These are phyloP conservation scores for Microcyclospora pomicola DNA, from an alignment of 2,329 filamentous ascomycete genomes.

Conservation along the genomic window DNA sequence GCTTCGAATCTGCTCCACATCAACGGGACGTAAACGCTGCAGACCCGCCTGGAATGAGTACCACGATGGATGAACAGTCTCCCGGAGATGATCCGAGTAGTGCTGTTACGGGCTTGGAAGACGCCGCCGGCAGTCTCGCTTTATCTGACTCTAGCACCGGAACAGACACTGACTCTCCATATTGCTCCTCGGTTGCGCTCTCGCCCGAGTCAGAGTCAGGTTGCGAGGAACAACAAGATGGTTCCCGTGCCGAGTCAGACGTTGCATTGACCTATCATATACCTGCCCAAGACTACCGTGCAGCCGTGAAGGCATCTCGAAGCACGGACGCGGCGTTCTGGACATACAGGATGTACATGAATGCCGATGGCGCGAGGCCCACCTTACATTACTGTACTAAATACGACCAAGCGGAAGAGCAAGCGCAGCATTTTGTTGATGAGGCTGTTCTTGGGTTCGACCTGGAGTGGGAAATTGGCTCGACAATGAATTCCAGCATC, in stretches of 20 bases:
- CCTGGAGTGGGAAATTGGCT: slow-evolving; percentile 60
- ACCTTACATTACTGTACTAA: slow-evolving; percentile 67
- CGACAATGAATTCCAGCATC: slow-evolving; percentile 31
- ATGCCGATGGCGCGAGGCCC: slow-evolving; percentile 39
- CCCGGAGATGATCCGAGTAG: too few relatives aligned
- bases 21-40: too few relatives aligned
- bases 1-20: too few relatives aligned
- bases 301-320: slow-evolving; percentile 15
- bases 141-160: too few relatives aligned
- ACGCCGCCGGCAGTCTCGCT: too few relatives aligned
- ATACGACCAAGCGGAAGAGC: slow-evolving; percentile 50
- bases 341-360: slow-evolving; percentile 55
- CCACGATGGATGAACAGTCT: too few relatives aligned
- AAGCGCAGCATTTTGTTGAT: slow-evolving; percentile 50
- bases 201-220: not conserved
- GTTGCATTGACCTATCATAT: slow-evolving; percentile 14
- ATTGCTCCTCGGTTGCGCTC: not conserved
- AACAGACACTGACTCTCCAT: too few relatives aligned
- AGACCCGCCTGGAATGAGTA: too few relatives aligned
- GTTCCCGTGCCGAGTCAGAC: slow-evolving; percentile 3
- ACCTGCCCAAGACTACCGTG: slow-evolving; percentile 12
- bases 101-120: too few relatives aligned
- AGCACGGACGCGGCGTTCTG: slow-evolving; percentile 33
- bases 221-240: not conserved
- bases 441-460: slow-evolving; percentile 74